These are phyloP conservation scores for Fusarium dlaminii DNA, from an alignment of 2,329 filamentous ascomycete species.

Conservation along the genomic window DNA sequence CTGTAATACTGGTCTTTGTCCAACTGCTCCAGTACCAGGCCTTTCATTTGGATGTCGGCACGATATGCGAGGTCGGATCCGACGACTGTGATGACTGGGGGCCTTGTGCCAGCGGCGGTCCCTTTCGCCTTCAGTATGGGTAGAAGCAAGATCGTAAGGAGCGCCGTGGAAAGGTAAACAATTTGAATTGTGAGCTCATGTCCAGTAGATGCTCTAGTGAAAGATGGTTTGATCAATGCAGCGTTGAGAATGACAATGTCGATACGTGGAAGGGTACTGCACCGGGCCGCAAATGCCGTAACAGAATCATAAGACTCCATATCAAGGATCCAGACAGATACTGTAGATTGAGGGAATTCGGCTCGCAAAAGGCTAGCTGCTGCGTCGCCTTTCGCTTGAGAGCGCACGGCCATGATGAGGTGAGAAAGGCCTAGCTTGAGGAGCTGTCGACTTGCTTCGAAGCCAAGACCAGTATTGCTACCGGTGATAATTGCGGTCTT, in stretches of 20 bases:
- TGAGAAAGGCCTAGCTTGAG: not conserved
- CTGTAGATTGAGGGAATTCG: not conserved
- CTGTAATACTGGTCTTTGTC: not conserved
- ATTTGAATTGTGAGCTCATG: not conserved
- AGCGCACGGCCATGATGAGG: not conserved
- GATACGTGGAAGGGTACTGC: not conserved
- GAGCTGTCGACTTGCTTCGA: not conserved
- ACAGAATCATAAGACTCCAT: not conserved
- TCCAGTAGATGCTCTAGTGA: not conserved
- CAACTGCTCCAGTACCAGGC: not conserved
- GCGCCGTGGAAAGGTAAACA: not conserved
- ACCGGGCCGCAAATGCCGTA: not conserved
- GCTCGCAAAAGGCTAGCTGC: not conserved
- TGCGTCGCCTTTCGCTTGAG: not conserved
- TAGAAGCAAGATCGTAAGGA: not conserved
- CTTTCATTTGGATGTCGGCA: not conserved
- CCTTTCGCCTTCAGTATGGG: not conserved
- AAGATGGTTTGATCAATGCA: not conserved
- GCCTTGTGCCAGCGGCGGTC: accelerated
- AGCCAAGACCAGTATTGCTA: not conserved
- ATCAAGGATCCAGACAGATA: not conserved
- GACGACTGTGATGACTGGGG: not conserved
- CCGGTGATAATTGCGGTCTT: not conserved
- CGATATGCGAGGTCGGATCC: not conserved
- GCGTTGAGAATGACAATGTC: not conserved